Evolutionary conservation across 106 monocot genomes (phyloP).

Genomic region (Vanilla planifolia): DNA sequence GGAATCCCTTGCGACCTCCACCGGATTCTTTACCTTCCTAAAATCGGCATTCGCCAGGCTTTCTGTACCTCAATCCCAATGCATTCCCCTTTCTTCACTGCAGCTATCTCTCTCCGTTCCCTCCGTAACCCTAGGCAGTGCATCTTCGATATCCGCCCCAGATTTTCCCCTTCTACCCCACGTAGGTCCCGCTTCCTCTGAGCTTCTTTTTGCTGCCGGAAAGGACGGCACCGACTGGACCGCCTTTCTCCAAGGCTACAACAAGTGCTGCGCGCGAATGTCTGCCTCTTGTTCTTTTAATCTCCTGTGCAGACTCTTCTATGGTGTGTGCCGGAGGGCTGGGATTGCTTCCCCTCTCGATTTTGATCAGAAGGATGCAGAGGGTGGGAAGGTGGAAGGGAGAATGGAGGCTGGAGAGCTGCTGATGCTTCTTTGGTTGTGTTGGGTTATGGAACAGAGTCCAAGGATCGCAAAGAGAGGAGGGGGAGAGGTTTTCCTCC

Average conservation of each 20-base stretch:
- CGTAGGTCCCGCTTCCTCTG: conserved; percentile 41
- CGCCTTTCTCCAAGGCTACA: conserved; percentile 63
- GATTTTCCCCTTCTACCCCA: conserved; percentile 22
- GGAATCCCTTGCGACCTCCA: conserved; percentile 67
- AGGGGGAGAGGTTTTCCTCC: conserved; percentile 25
- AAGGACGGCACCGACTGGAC: conserved; percentile 32
- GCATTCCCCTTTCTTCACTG: conserved; percentile 33
- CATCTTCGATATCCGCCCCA: not conserved
- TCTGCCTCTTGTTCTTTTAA: conserved; percentile 45
- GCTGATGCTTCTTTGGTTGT: conserved; percentile 61
- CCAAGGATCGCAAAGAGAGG: conserved; percentile 13
- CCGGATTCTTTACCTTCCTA: conserved; percentile 55
- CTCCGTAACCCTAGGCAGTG: not conserved
- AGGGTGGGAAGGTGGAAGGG: conserved; percentile 45
- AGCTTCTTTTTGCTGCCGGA: conserved; percentile 39
- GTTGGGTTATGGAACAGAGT: conserved; percentile 57
- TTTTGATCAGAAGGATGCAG: conserved; percentile 35
- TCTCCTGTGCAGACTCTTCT: conserved; percentile 38
- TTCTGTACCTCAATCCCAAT: conserved; percentile 21
- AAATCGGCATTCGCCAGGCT: conserved; percentile 55
- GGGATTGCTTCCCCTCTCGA: conserved; percentile 21
- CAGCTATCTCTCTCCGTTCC: not conserved
- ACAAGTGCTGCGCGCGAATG: conserved; percentile 54
- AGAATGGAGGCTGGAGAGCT: conserved; percentile 32
- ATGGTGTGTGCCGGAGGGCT: conserved; percentile 18